Evolutionary conservation across 441 rosid genomes (phyloP).

Genomic region (Erodium moschatum): DNA sequence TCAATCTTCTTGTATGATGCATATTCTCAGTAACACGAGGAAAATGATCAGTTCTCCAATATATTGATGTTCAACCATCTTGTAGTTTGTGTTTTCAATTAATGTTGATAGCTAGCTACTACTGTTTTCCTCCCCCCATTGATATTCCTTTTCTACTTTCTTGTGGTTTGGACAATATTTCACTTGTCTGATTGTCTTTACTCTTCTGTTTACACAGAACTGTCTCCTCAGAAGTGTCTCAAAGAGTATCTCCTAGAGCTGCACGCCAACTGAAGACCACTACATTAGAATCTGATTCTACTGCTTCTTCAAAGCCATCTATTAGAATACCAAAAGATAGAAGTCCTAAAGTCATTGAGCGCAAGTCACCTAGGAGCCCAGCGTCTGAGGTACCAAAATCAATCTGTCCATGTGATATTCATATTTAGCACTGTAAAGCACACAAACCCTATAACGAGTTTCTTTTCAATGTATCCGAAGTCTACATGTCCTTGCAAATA

Average conservation of each 20-base stretch:
- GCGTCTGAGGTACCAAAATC: constrained; percentile 50
- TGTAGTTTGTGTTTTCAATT: no score
- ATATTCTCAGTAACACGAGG: neutral
- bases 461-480: no score
- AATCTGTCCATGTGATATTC: neutral
- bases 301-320: constrained; percentile 44
- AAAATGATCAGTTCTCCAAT: neutral
- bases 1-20: neutral
- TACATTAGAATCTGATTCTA: constrained; percentile 38
- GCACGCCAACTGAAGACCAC: constrained; percentile 60
- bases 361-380: constrained; percentile 60
- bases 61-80: neutral
- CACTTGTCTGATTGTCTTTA: neutral
- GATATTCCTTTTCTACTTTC: neutral
- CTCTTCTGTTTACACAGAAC: constrained; percentile 28
- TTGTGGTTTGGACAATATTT: neutral
- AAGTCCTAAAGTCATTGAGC: constrained; percentile 66
- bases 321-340: constrained; percentile 57
- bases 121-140: neutral
- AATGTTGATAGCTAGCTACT: neutral
- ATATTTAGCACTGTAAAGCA: neutral
- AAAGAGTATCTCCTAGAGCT: constrained; percentile 62
- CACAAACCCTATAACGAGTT: neutral
- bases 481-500: no score
- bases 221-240: constrained; percentile 53